Conservation (phyloP, 805 yeast species). For the Torulaspora indica region DNA sequence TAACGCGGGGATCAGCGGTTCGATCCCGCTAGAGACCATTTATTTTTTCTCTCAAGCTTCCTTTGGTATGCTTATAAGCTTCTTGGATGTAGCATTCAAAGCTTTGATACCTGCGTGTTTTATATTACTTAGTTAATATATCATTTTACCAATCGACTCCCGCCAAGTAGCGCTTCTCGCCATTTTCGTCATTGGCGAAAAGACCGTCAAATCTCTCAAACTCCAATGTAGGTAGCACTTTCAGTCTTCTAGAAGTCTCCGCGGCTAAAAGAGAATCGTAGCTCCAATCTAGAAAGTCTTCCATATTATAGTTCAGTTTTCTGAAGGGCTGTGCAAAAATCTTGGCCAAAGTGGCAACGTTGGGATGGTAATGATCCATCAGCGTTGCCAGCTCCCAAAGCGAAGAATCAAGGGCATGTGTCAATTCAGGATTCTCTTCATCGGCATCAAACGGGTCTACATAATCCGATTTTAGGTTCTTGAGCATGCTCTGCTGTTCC, state of each 20-base stretch:
- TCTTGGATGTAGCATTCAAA: background rate
- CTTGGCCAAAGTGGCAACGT: conserved; percentile 85
- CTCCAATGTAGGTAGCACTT: conserved; percentile 73
- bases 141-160: conserved; percentile 26
- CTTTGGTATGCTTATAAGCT: background rate
- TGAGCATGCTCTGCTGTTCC: conserved; percentile 28
- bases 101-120: background rate
- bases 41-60: conserved; percentile 8
- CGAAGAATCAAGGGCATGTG: conserved; percentile 79
- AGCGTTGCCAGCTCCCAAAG: conserved; percentile 86
- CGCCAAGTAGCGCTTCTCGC: conserved; percentile 17
- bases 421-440: conserved; percentile 70
- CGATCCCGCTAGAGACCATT: conserved; percentile 38
- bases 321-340: conserved; percentile 86
- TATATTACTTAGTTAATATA: background rate
- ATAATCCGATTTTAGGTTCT: conserved; percentile 30
- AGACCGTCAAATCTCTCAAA: conserved; percentile 42
- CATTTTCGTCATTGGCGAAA: conserved; percentile 12
- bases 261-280: conserved; percentile 61
- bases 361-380: conserved; percentile 87
- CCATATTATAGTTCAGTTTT: conserved; percentile 81
- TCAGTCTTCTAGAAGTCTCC: conserved; percentile 60
- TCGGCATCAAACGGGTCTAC: conserved; percentile 61
- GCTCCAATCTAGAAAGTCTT: conserved; percentile 91
- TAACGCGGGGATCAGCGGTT: conserved; percentile 39